Evolutionary conservation across 1,139 yeast genomes (phyloP), one percentile per base, ranked within the genome.

Genomic region (Suhomyces chickasaworum): DNA sequence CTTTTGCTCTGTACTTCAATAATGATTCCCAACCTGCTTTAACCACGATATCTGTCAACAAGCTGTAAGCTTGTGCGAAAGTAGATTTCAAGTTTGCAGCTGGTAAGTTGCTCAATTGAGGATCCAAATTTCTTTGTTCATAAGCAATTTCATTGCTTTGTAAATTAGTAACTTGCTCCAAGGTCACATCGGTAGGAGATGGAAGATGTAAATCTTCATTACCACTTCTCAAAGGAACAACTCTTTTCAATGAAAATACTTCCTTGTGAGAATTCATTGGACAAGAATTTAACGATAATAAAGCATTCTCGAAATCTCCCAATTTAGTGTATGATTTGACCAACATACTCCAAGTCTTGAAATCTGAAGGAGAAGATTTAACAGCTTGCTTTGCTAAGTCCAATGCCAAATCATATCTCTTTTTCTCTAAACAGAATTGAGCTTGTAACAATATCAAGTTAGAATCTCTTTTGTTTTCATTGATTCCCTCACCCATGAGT

Each of bases 11-110:
- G 47, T 84, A 74, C 57, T 81, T 80, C 60, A 93, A 74, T 46
- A 93, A 72, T n/a, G 83, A 80, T 57, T 89, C 93, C 99, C 99
- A 93, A 3, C 98, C 98, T 20, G 88, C 77, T 45, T 78, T 77
- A 46, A 77, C 70, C 29, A 83, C 86, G 49, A 91, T 81, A 37
- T 79, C 82, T 0, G 97, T 89, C 50, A 93, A 73, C 52, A 90
- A 71, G 45, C 86, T 87, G 64, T 90, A 93, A 0, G 95, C 93
- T 58, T 76, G 79, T 32, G 84, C 81, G 65, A 88, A 88, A 1
- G 97, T 89, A 3, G 91, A 86, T 55, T 86, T 83, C 48, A 90
- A 77, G 41, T 81, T 78, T 0, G 89, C 81, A 2, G 93, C 91
- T 15, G 95, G 95, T 52, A 93, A 78, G 50, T 84, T 78, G 22